Evolutionary conservation across 1,139 yeast species (phyloP), one percentile per base, ranked within the genome.

Genomic region (Petasospora rhodanensis): DNA sequence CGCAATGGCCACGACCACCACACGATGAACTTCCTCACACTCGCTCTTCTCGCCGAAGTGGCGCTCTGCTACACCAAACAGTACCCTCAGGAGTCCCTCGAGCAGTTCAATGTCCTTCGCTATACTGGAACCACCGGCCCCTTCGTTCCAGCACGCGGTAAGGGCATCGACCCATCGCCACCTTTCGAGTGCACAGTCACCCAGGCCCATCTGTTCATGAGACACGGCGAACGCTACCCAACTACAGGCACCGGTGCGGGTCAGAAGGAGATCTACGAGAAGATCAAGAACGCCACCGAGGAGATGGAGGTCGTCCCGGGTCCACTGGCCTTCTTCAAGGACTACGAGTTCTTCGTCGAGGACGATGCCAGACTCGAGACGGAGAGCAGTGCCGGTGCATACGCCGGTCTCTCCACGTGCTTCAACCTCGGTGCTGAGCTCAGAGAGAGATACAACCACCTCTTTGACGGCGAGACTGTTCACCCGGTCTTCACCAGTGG

Each of bases 191-290:
- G 84, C 51, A 54, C 61, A 8, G 64, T 79, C 30, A 78, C 76
- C 41, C 86, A 78, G 54, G 83, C 79, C n/a, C 78, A 76, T 43
- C 57, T 76, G 40, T 58, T 76, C 31, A 66, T 71, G 38, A 70
- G 91, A 52, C 91, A 82, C 47, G 91, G 89, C n/a, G 87, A 79
- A 51, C 62, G 91, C 47, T 81, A 66, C 52, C 86, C 85, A 14
- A 56, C 65, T 4, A 49, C 49, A 13, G 45, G 52, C 19, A 50
- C 52, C 14, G 70, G 67, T 16, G 38, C 35, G 6, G 31, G 39
- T 5, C 29, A 48, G 12, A 28, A 35, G 21, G 25, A 33, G 7
- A 30, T 53, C 7, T 48, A 40, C 31, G 37, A 44, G 20, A 58
- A 53, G 34, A 28, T 63, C 16, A 42, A 43, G 26, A 45, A 47